phyloP scores from a whole-genome alignment of 805 yeast genomes.

The Suhomyces kilbournensis region DNA sequence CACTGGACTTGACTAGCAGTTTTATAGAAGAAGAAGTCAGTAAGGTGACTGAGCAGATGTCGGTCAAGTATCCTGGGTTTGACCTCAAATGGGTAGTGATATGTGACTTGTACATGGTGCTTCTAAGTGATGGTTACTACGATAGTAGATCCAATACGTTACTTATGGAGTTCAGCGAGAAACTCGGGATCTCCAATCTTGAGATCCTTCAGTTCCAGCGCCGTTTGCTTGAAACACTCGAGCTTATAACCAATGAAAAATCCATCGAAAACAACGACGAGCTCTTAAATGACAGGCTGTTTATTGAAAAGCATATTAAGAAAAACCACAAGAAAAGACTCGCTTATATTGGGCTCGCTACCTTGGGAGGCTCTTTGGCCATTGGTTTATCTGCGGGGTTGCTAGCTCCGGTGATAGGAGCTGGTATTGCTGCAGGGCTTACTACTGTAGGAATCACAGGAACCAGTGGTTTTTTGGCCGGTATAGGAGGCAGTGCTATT shows the following conservation, averaged over 20 bases:
- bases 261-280: conserved; percentile 62
- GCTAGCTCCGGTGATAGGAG: conserved; percentile 96
- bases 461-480: conserved; percentile 89
- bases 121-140: conserved; percentile 79
- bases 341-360: conserved; percentile 90
- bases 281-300: conserved; percentile 74
- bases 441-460: conserved; percentile 94
- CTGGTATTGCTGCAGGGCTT: conserved; percentile 95
- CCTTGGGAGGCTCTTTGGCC: conserved; percentile 92
- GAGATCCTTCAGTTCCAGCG: conserved; percentile 89
- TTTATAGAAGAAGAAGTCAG: conserved; percentile 30
- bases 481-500: conserved; percentile 93
- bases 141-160: conserved; percentile 86
- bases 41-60: conserved; percentile 1
- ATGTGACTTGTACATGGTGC: conserved; percentile 81
- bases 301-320: conserved; percentile 69
- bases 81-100: conserved; percentile 92
- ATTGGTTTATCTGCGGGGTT: conserved; percentile 94
- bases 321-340: conserved; percentile 62
- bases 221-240: conserved; percentile 84
- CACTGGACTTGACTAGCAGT: conserved; percentile 65
- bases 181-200: conserved; percentile 54
- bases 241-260: conserved; percentile 59
- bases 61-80: conserved; percentile 18
- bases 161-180: conserved; percentile 63